These are phyloP conservation scores for Nemania sp. DNA, from an alignment of 2,329 filamentous ascomycete genomes.

Conservation along the genomic window DNA sequence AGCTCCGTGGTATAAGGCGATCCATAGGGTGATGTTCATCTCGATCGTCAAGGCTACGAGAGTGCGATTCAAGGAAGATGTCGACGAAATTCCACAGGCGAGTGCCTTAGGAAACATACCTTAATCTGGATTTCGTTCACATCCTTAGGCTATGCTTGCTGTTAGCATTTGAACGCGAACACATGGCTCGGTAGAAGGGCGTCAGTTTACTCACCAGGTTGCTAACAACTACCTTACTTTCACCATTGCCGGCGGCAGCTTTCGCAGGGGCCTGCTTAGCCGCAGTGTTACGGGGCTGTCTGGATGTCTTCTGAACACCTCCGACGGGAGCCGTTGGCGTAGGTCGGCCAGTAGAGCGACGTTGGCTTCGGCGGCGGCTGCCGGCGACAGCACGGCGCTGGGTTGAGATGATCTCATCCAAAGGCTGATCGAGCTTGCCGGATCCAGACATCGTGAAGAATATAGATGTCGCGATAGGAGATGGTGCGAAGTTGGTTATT, in stretches of 20 bases:
- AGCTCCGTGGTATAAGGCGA: constrained; percentile 40
- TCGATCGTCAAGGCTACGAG: constrained; percentile 50
- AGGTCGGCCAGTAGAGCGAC: constrained; percentile 65
- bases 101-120: constrained; percentile 97
- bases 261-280: constrained; percentile 74
- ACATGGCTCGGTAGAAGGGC: not conserved
- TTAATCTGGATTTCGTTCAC: constrained; percentile 98
- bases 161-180: constrained; percentile 39
- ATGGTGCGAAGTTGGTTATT: constrained; percentile 41
- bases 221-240: constrained; percentile 98
- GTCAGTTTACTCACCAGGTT: constrained; percentile 82
- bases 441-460: constrained; percentile 75
- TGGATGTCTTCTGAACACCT: constrained; percentile 84
- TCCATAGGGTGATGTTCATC: constrained; percentile 45
- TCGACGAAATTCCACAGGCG: constrained; percentile 79
- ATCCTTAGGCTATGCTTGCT: constrained; percentile 81
- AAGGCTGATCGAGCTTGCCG: constrained; percentile 92
- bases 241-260: constrained; percentile 70
- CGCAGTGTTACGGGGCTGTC: constrained; percentile 67
- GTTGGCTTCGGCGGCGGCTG: constrained; percentile 63
- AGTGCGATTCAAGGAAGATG: constrained; percentile 59
- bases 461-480: constrained; percentile 58
- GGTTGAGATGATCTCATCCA: constrained; percentile 95
- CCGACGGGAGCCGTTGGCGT: constrained; percentile 78
- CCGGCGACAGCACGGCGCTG: constrained; percentile 70